Conservation (phyloP, 129 eudicot species). For the Saussurea involucrata region DNA sequence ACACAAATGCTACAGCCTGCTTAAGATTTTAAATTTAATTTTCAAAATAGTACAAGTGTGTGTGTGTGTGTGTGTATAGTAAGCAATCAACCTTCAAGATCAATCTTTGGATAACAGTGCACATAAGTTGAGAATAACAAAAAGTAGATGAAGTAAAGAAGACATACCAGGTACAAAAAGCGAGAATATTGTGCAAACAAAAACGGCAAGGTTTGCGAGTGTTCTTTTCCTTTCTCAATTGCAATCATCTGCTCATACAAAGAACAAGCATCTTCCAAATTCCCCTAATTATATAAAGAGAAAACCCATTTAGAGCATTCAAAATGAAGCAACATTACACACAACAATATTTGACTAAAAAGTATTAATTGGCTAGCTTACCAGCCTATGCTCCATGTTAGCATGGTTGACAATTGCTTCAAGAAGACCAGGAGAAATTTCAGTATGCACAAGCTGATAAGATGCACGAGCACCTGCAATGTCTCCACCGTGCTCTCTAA, state of each 20-base stretch:
- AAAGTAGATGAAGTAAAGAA: neutral
- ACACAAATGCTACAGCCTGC: neutral
- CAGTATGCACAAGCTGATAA: conserved; percentile 87
- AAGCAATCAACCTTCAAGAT: neutral
- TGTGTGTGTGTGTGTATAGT: no score
- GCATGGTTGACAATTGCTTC: conserved; percentile 96
- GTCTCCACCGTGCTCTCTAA: conserved; percentile 74
- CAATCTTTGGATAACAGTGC: neutral
- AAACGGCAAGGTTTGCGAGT: conserved; percentile 76
- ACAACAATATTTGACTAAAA: conserved; percentile 3
- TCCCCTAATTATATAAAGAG: conserved; percentile 57
- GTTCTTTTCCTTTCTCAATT: conserved; percentile 97
- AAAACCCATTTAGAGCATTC: neutral
- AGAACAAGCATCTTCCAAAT: conserved; percentile 74
- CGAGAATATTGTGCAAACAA: conserved; percentile 90
- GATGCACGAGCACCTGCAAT: conserved; percentile 88
- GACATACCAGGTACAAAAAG: conserved; percentile 70
- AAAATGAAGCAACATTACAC: neutral
- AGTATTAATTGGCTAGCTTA: conserved; percentile 34
- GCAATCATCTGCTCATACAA: conserved; percentile 92
- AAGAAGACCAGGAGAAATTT: conserved; percentile 93
- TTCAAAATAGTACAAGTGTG: neutral
- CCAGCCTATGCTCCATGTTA: conserved; percentile 95
- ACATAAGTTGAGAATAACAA: neutral
- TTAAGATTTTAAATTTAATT: neutral